A percentile compares a stretch with the other conserved stretches of the same genome.
Conservation (phyloP, 2,329 filamentous ascomycete genomes). For the Lojkania enalia region DNA sequence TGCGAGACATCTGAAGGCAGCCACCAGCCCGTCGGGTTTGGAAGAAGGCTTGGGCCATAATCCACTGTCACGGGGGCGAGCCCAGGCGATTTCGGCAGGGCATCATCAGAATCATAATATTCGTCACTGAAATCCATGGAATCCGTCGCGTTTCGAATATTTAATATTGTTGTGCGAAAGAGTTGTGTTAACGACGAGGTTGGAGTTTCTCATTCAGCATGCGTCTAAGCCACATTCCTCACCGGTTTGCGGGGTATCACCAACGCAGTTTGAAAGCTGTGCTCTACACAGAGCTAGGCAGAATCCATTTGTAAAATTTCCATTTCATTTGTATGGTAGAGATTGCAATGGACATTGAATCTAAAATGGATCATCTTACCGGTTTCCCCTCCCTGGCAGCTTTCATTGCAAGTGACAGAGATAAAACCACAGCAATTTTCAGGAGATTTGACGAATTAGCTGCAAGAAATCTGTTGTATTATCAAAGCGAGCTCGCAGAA, state of each 20-base stretch:
- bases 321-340: too few species aligned
- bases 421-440: conserved; percentile 18
- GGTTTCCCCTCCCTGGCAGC: conserved; percentile 22
- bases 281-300: too few species aligned
- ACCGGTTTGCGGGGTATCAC: too few species aligned
- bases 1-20: neutral
- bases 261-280: too few species aligned
- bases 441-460: conserved; percentile 18
- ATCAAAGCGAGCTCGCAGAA: conserved; percentile 20
- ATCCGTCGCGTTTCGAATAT: too few species aligned
- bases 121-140: too few species aligned
- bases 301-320: too few species aligned
- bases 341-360: conserved; percentile 6
- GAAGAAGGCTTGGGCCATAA: neutral
- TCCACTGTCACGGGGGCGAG: neutral
- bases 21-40: neutral
- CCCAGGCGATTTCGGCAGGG: neutral
- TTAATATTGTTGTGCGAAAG: too few species aligned
- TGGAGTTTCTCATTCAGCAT: too few species aligned
- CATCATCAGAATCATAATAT: neutral
- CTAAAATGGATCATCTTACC: conserved; percentile 1
- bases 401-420: conserved; percentile 21
- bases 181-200: too few species aligned
- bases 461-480: conserved; percentile 20
- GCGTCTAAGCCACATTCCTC: too few species aligned